These are phyloP conservation scores for Phytophthora sp. DNA, from an alignment of 352 stramenopile genomes.

Conservation along the genomic window DNA sequence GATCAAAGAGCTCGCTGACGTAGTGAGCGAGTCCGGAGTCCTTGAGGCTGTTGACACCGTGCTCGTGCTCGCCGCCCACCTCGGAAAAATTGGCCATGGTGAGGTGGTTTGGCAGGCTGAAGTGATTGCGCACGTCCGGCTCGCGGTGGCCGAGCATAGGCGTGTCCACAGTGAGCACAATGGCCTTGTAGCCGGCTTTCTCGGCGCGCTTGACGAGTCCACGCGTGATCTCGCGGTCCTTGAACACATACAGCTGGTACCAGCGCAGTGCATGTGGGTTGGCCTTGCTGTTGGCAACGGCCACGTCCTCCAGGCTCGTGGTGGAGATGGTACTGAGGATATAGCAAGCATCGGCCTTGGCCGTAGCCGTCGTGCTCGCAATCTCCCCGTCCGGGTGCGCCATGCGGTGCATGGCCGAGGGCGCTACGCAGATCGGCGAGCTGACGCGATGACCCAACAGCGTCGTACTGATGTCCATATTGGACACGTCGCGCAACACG, in stretches of 20 bases:
- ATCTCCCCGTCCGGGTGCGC: conserved; percentile 94
- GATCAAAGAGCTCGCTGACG: conserved; percentile 92
- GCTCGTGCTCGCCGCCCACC: conserved; percentile 64
- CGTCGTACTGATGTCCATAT: conserved; percentile 92
- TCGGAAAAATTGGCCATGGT: conserved; percentile 49
- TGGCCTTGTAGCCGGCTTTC: conserved; percentile 95
- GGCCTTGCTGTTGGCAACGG: conserved; percentile 57
- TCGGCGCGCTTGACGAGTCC: conserved; percentile 91
- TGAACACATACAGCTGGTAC: conserved; percentile 98
- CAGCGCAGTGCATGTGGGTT: conserved; percentile 88
- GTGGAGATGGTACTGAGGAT: conserved; percentile 91
- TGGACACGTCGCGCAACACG: conserved; percentile 93
- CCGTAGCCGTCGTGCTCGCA: conserved; percentile 80
- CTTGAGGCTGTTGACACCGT: conserved; percentile 54
- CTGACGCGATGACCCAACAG: conserved; percentile 91
- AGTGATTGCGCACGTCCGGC: conserved; percentile 94
- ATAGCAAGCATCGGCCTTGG: conserved; percentile 89
- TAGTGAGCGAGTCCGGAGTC: conserved; percentile 43
- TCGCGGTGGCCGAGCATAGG: conserved; percentile 96
- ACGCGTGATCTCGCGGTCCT: conserved; percentile 90
- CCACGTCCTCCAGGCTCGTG: conserved; percentile 55
- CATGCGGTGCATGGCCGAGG: conserved; percentile 93
- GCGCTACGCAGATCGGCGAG: conserved; percentile 93
- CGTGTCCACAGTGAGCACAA: conserved; percentile 96
- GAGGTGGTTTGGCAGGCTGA: conserved; percentile 84